Evolutionary conservation across 139 green algal species (phyloP), one percentile per base, ranked within the genome.

Genomic region (Chlorella sp.): DNA sequence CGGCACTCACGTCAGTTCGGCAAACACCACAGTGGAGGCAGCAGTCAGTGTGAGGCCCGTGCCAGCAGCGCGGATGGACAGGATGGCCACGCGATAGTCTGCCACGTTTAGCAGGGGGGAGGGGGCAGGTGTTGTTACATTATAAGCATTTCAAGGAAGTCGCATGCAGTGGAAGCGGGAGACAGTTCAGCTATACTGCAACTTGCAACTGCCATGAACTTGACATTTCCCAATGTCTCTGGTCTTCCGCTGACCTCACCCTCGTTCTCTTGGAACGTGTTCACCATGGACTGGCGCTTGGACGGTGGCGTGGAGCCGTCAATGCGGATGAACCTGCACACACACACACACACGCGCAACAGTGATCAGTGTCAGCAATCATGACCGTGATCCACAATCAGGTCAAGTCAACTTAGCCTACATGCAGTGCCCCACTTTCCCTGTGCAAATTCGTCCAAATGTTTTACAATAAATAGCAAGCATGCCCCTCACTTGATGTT

Each of bases 21-120:
- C 97, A 96, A 99, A 99, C 42, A 99, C 97, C 28, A 99, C 98
- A 3, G 90, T 94, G 37, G 84, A 92, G 11, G 98, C 98, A 0
- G 95, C 88, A n/a, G 88, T 96, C 83, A 99, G 98, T 89, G 99
- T 97, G 37, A 99, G 92, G 5, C 98, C 98, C 64, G 96, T 94
- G 30, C 96, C 97, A 16, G 96, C 97, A 2, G 97, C 97, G 34
- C 93, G 98, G 82, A 99, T 95, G 85, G 95, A 97, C 42, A 99
- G 95, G 57, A 99, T 91, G 15, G 97, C 97, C 7, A 99, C 96
- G 0, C 92, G 83, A 3, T 98, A 88, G n/a, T 48, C 81, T 19
- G 94, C 92, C 60, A 14, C 22, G 15, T 26, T 26, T 5, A 71
- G 64, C 21, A 71, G 64, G 64, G 64, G 64, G 7, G 11, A 71